Conservation (phyloP, 768 basidiomycete species). For the Xerocomellus amylosporus region DNA sequence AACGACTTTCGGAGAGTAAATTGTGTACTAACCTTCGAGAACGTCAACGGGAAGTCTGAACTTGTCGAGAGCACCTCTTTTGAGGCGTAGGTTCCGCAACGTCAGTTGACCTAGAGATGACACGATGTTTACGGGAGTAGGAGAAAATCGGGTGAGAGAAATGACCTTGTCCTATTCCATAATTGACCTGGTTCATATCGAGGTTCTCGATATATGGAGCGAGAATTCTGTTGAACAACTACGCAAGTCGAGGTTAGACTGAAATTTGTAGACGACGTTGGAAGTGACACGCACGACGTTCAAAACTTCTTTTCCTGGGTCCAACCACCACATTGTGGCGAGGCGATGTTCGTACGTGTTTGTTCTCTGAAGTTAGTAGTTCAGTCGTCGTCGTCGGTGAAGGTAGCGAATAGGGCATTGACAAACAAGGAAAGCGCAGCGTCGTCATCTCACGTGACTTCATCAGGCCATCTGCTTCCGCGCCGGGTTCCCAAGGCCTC, state of each 20-base stretch:
- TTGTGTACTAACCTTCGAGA: slow-evolving; percentile 61
- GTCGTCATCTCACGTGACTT: slow-evolving; percentile 31
- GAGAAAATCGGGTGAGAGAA: neutral
- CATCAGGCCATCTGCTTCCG: neutral
- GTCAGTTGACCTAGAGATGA: slow-evolving; percentile 62
- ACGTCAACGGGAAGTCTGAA: slow-evolving; percentile 96
- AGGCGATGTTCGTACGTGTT: slow-evolving; percentile 1
- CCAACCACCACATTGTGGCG: slow-evolving; percentile 77
- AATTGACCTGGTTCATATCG: slow-evolving; percentile 91
- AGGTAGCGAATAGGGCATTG: slow-evolving; percentile 29
- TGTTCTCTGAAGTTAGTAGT: neutral
- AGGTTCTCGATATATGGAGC: slow-evolving; percentile 96
- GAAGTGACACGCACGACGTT: slow-evolving; percentile 52
- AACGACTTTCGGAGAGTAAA: neutral
- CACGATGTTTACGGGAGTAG: slow-evolving; percentile 6
- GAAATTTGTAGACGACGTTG: neutral
- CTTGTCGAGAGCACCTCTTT: slow-evolving; percentile 91
- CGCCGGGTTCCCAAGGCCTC: no score
- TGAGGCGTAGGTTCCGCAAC: slow-evolving; percentile 78
- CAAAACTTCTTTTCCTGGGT: slow-evolving; percentile 81
- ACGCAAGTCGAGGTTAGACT: neutral
- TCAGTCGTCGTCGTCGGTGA: neutral
- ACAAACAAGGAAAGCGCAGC: slow-evolving; percentile 22
- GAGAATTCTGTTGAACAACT: slow-evolving; percentile 88
- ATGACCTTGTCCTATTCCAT: slow-evolving; percentile 84